Conservation (phyloP, 257 asterid genomes). For the Plantago elongata region DNA sequence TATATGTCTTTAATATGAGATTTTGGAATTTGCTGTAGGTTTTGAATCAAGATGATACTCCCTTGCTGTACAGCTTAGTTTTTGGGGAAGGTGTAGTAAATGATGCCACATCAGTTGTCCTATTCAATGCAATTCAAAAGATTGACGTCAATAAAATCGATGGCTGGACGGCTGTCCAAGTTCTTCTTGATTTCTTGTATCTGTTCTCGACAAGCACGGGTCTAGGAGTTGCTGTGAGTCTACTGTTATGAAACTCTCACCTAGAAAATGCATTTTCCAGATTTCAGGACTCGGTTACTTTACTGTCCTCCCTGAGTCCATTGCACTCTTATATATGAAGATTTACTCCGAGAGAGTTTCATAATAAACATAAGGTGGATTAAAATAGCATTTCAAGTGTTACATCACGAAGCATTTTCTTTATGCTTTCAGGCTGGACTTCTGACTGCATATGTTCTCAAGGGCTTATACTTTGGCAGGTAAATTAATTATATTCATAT, state of each 20-base stretch:
- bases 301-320: not conserved
- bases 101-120: constrained; percentile 95
- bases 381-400: not conserved
- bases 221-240: constrained; percentile 77
- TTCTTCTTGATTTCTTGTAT: constrained; percentile 64
- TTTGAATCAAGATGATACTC: constrained; percentile 92
- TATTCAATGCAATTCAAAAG: constrained; percentile 89
- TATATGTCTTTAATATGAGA: constrained; percentile 3
- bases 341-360: not conserved
- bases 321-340: constrained; percentile 1
- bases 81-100: constrained; percentile 98
- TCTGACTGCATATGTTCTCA: constrained; percentile 62
- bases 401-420: constrained; percentile 8
- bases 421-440: constrained; percentile 73
- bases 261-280: not conserved
- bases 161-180: constrained; percentile 56
- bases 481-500: constrained; percentile 21
- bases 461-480: constrained; percentile 82
- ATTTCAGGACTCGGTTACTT: not conserved
- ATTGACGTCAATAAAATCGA: constrained; percentile 52
- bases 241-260: not conserved
- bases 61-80: constrained; percentile 84
- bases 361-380: not conserved
- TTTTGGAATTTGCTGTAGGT: constrained; percentile 39
- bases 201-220: constrained; percentile 89